phyloP scores from a whole-genome alignment of 345 rosid genomes.

The Abelmoschus esculentus region DNA sequence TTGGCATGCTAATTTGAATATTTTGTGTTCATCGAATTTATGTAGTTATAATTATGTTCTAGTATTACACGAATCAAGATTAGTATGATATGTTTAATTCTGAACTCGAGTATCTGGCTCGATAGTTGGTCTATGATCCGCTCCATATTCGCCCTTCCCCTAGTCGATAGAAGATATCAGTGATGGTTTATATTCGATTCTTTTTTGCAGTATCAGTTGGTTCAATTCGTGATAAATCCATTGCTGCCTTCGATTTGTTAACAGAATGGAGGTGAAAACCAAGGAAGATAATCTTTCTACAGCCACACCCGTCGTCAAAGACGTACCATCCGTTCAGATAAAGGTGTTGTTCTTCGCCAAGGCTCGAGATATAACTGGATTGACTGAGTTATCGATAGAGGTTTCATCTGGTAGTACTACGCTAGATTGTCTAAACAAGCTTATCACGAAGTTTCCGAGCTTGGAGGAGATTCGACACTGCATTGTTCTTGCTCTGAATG shows the following conservation, averaged over 20 bases:
- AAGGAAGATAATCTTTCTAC: conserved; percentile 5
- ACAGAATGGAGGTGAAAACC: conserved; percentile 18
- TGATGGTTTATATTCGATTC: neutral
- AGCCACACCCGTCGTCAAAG: conserved; percentile 8
- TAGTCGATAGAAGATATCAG: neutral
- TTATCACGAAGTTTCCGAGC: conserved; percentile 50
- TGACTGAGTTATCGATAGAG: conserved; percentile 41
- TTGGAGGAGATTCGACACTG: neutral
- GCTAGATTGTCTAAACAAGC: conserved; percentile 52
- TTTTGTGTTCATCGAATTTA: neutral
- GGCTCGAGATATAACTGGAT: conserved; percentile 74
- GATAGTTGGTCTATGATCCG: neutral
- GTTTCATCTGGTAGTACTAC: conserved; percentile 62
- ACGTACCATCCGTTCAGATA: conserved; percentile 29
- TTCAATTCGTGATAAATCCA: conserved; percentile 1
- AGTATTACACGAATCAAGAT: neutral
- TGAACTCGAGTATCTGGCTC: neutral
- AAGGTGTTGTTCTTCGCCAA: conserved; percentile 80
- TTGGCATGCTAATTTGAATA: neutral
- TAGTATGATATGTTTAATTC: neutral
- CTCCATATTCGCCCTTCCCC: neutral
- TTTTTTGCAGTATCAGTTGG: conserved; percentile 9
- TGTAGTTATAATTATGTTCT: neutral
- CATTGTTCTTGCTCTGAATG: conserved; percentile 25
- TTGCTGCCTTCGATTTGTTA: conserved; percentile 7